Evolutionary conservation across 2,329 filamentous ascomycete genomes (phyloP).

Genomic region (Apiospora hydei): DNA sequence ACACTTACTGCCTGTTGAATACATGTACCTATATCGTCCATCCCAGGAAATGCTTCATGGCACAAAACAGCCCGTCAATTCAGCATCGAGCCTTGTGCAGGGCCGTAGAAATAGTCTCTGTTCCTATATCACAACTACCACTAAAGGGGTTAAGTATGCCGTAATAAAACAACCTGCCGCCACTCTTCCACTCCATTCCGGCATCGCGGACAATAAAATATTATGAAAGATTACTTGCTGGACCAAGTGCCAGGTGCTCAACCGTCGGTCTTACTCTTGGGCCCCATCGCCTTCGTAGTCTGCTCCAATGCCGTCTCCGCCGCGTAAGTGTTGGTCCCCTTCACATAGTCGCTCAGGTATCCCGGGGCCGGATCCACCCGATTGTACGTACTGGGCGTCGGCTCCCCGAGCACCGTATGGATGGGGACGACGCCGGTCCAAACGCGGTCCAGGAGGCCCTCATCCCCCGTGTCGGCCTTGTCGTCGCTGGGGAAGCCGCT

Average conservation of each 20-base stretch:
- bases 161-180: no score
- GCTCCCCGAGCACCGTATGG: constrained; percentile 68
- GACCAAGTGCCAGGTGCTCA: neutral
- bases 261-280: constrained; percentile 32
- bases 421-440: constrained; percentile 70
- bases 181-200: no score
- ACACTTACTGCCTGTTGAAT: no score
- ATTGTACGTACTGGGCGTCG: constrained; percentile 67
- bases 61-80: no score
- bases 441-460: constrained; percentile 47
- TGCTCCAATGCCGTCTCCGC: constrained; percentile 35
- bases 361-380: constrained; percentile 63
- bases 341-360: constrained; percentile 61
- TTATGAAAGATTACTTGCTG: no score
- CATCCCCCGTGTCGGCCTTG: constrained; percentile 54
- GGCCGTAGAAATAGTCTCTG: no score
- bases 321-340: constrained; percentile 44
- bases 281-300: constrained; percentile 32
- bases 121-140: no score
- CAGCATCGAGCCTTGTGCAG: no score
- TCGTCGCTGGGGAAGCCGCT: constrained; percentile 68
- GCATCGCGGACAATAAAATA: no score
- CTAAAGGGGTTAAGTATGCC: no score
- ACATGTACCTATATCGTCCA: no score
- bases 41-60: no score